phyloP scores from a whole-genome alignment of 352 stramenopile species.

The Globisporangium camurandrum region DNA sequence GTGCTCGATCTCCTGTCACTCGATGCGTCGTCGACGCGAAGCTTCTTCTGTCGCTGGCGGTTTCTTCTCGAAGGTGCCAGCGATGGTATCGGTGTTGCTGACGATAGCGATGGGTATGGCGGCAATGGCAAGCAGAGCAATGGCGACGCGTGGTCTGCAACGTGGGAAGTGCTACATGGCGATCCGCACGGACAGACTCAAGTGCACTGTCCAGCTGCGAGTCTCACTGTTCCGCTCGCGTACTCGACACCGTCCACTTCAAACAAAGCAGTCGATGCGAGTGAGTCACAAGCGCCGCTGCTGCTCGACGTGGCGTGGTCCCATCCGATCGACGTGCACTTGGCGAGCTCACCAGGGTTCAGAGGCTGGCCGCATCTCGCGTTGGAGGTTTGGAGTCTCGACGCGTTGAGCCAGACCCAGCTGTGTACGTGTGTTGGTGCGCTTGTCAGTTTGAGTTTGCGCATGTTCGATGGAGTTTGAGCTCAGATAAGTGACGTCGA shows the following conservation, averaged over 20 bases:
- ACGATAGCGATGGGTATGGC: background rate
- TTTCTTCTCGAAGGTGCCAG: constrained; percentile 10
- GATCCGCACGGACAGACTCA: constrained; percentile 37
- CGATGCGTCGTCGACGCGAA: constrained; percentile 24
- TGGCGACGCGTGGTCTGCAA: constrained; percentile 3
- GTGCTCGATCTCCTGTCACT: constrained; percentile 34
- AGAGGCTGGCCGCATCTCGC: constrained; percentile 32
- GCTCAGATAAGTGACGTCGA: too few relatives aligned
- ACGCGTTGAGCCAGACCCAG: constrained; percentile 28
- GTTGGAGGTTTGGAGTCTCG: constrained; percentile 38
- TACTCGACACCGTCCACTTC: background rate
- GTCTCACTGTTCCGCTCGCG: constrained; percentile 7
- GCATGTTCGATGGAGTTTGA: too few relatives aligned
- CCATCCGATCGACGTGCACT: constrained; percentile 45
- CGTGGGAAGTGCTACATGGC: constrained; percentile 36
- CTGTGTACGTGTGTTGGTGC: constrained; percentile 21
- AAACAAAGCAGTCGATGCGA: background rate
- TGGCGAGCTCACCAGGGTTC: constrained; percentile 17
- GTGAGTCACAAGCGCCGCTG: background rate
- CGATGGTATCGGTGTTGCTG: too few relatives aligned
- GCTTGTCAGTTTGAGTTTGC: background rate
- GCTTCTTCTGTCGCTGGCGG: constrained; percentile 52
- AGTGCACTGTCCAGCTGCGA: constrained; percentile 18
- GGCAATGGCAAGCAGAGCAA: background rate
- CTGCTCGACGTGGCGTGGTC: constrained; percentile 37